Conservation (phyloP, 2,329 filamentous ascomycete species). For the Hypoxylon rubiginosum region DNA sequence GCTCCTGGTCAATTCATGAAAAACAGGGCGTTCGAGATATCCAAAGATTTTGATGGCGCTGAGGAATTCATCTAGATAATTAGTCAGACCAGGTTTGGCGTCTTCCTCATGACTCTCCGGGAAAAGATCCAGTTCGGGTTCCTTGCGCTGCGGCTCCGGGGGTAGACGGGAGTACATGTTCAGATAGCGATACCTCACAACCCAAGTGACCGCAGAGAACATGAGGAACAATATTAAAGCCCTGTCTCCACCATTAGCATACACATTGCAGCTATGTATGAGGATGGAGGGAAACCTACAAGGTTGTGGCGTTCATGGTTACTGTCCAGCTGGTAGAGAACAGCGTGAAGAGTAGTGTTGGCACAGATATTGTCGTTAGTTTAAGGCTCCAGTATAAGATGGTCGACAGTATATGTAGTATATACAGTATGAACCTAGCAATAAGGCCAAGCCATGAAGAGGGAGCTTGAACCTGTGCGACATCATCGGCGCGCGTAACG, state of each 20-base stretch:
- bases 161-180: slow-evolving; percentile 97
- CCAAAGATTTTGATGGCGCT: slow-evolving; percentile 99
- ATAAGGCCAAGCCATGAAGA: slow-evolving; percentile 71
- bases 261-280: slow-evolving; percentile 56
- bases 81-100: slow-evolving; percentile 90
- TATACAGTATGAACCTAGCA: slow-evolving; percentile 66
- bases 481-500: slow-evolving; percentile 43
- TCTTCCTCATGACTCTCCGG: slow-evolving; percentile 92
- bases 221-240: slow-evolving; percentile 78
- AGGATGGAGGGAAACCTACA: slow-evolving; percentile 65
- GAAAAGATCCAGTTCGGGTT: slow-evolving; percentile 94
- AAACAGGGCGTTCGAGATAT: slow-evolving; percentile 94
- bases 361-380: slow-evolving; percentile 88
- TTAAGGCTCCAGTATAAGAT: slow-evolving; percentile 84
- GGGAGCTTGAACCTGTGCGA: slow-evolving; percentile 44
- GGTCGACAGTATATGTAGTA: slow-evolving; percentile 69
- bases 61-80: slow-evolving; percentile 96
- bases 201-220: slow-evolving; percentile 90
- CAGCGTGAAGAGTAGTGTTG: slow-evolving; percentile 81
- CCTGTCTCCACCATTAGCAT: slow-evolving; percentile 38
- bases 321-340: slow-evolving; percentile 83
- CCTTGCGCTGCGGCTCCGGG: slow-evolving; percentile 94
- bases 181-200: slow-evolving; percentile 93
- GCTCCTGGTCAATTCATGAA: slow-evolving; percentile 95
- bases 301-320: slow-evolving; percentile 97